A percentile compares a stretch with the other conserved stretches of the same genome.
Evolutionary conservation across 164 flowering plant species (phyloP).

Genomic region (Buxus sempervirens): DNA sequence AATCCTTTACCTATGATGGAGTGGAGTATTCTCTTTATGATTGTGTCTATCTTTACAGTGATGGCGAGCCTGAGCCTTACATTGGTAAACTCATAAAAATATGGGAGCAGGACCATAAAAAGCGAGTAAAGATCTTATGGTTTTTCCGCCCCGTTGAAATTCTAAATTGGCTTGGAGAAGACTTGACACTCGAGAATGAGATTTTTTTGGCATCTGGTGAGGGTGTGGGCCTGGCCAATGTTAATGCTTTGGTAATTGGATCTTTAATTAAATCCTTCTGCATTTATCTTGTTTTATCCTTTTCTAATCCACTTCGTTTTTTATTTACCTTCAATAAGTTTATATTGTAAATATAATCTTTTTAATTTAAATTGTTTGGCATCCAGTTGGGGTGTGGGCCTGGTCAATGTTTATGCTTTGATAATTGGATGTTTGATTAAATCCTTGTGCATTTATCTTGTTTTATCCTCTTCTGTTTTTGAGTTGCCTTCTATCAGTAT

Average conservation of each 20-base stretch:
- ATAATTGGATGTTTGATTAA: slow-evolving; percentile 35
- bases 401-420: slow-evolving; percentile 64
- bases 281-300: slow-evolving; percentile 1
- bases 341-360: background rate
- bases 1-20: slow-evolving; percentile 79
- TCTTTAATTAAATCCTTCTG: background rate
- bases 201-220: slow-evolving; percentile 80
- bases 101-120: slow-evolving; percentile 50
- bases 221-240: slow-evolving; percentile 60
- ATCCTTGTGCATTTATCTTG: background rate
- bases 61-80: slow-evolving; percentile 55
- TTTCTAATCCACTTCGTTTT: background rate
- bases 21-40: slow-evolving; percentile 63
- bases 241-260: slow-evolving; percentile 70
- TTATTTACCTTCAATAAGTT: background rate
- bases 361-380: background rate
- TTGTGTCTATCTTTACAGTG: slow-evolving; percentile 51
- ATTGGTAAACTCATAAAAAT: slow-evolving; percentile 76
- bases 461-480: background rate
- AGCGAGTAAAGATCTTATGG: slow-evolving; percentile 71
- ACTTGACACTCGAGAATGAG: slow-evolving; percentile 42
- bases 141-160: slow-evolving; percentile 72
- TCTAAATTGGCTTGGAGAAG: slow-evolving; percentile 32
- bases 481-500: background rate
- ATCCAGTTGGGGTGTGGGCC: slow-evolving; percentile 68